These are phyloP conservation scores for Insectozyma bohioensis DNA, from an alignment of 1,139 yeast species.

Conservation along the genomic window DNA sequence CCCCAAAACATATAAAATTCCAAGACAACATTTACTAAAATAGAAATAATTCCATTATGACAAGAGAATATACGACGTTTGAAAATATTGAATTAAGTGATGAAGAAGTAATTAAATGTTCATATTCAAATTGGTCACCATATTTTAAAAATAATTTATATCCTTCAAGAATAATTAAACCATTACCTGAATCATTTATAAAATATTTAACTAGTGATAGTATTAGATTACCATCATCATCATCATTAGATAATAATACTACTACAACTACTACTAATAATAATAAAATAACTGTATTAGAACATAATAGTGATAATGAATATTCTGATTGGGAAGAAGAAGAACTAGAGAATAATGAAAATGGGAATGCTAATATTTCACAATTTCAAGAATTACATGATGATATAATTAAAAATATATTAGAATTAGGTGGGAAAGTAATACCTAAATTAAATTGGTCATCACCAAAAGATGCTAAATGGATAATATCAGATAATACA, in stretches of 20 bases:
- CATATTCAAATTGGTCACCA: slow-evolving; percentile 73
- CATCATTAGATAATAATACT: too few relatives aligned
- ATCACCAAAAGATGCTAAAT: slow-evolving; percentile 89
- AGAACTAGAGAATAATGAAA: too few relatives aligned
- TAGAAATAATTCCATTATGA: too few relatives aligned
- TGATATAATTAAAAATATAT: slow-evolving; percentile 41
- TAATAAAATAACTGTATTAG: slow-evolving; percentile 18
- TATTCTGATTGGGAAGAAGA: slow-evolving; percentile 71
- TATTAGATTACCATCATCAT: slow-evolving; percentile 63
- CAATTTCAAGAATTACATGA: slow-evolving; percentile 62
- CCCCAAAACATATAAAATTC: too few relatives aligned
- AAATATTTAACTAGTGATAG: slow-evolving; percentile 77
- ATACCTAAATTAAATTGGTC: slow-evolving; percentile 96
- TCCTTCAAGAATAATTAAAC: slow-evolving; percentile 57
- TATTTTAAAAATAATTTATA: slow-evolving; percentile 49
- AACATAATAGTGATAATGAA: slow-evolving; percentile 55
- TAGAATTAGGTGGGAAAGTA: slow-evolving; percentile 54
- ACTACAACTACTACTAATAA: too few relatives aligned
- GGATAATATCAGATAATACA: slow-evolving; percentile 83
- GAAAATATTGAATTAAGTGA: slow-evolving; percentile 39
- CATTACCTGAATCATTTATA: slow-evolving; percentile 67
- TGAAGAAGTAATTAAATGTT: slow-evolving; percentile 62
- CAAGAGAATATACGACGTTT: slow-evolving; percentile 23
- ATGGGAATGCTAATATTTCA: slow-evolving; percentile 11
- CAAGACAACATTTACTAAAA: too few relatives aligned